Base-by-base conservation (phyloP, 2,329 filamentous ascomycete genomes). In the Alternaria brassicicola region DNA sequence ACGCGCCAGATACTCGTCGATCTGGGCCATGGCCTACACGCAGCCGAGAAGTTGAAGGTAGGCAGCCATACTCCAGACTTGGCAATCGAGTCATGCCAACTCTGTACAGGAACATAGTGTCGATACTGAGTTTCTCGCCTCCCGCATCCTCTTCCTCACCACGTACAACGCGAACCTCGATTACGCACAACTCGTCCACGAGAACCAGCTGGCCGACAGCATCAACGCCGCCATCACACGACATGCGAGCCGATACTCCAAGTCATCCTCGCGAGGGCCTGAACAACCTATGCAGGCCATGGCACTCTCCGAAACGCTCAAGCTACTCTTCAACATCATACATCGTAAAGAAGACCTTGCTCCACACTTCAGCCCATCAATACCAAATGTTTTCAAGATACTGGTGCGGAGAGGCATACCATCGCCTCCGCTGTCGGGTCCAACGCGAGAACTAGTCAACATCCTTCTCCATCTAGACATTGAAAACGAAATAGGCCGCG, bases 281-380 rank as follows among this genome's bases (percentile, higher is more conserved):
- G 5, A 33, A 13, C 79, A 86, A 39, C 84, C 85, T 0, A 90
- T 93, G 84, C 87, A 90, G 63, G 87, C 90, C 57, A 87, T 94
- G 86, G 92, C 93, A 0, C 82, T 98, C 35, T 84, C 83, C 8
- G 94, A 98, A 76, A 94, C 90, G 0, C 80, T 95, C 48, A 97
- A 96, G 72, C 83, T 98, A 38, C 79, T 96, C 50, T 98, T 96
- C 82, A 97, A 97, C 76, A 83, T 97, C 52, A 90, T 90, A 2
- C 88, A 93, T 68, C 88, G 88, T 69, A 89, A 89, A 69, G 86
- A 88, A 4, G 83, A 88, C 39, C 82, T 89, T 25, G 78, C 80
- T 4, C 75, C 81, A 0, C 78, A 82, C 0, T 96, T 97, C 71
- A 86, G 86, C 1, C 80, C 85, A 21, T 87, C 89, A 3, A 84